phyloP scores from a whole-genome alignment of 805 yeast species.

The Ascoidea rubescens region DNA sequence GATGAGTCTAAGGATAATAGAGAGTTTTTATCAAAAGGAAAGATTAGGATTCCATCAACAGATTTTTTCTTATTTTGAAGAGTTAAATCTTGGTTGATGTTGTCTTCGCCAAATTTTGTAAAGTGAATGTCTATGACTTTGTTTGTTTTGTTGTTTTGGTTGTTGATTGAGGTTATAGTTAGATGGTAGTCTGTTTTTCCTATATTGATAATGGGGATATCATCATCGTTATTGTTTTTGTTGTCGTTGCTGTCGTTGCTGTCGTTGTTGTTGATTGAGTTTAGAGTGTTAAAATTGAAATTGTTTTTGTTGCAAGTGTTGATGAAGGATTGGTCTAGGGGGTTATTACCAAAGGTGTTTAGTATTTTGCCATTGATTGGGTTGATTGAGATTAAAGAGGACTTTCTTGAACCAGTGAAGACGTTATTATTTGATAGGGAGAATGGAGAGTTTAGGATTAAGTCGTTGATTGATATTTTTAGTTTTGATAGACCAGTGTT shows the following conservation, averaged over 20 bases:
- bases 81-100: conserved; percentile 40
- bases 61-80: conserved; percentile 37
- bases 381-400: conserved; percentile 66
- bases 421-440: conserved; percentile 68
- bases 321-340: conserved; percentile 15
- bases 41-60: conserved; percentile 60
- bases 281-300: not conserved
- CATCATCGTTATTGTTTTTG: conserved; percentile 9
- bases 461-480: conserved; percentile 65
- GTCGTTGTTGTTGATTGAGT: not conserved
- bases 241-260: conserved; percentile 2
- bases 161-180: conserved; percentile 54
- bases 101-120: conserved; percentile 86
- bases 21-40: conserved; percentile 75
- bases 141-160: conserved; percentile 40
- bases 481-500: conserved; percentile 63
- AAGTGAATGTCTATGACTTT: conserved; percentile 53
- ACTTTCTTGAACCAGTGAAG: conserved; percentile 72
- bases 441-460: conserved; percentile 78
- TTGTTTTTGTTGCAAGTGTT: not conserved
- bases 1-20: conserved; percentile 60
- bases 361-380: conserved; percentile 61
- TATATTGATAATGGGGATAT: conserved; percentile 32
- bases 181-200: conserved; percentile 67
- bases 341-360: conserved; percentile 47